Base-by-base conservation (phyloP, 108 stramenopile species). In the Mediolabrus comicus region DNA sequence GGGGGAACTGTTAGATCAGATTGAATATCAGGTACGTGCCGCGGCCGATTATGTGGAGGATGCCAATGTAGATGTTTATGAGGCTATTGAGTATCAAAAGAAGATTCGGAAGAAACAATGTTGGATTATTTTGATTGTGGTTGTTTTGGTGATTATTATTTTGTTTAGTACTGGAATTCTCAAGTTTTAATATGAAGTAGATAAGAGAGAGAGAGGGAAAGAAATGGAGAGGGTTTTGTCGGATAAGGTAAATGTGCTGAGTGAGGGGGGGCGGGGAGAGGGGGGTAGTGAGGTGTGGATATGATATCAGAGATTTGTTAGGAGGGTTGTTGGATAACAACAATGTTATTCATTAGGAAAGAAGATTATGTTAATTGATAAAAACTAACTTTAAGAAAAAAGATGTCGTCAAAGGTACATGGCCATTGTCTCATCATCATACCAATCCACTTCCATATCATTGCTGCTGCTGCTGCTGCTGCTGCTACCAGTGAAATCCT, bases 1-100 rank as follows among this genome's bases (percentile, higher is more conserved):
- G 74, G 99, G 99, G 38, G 99, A 99, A 72, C 66, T 98, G 68
- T 73, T 99, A 36, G 98, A 99, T 75, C 97, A 98, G 68, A 99
- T 99, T 75, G 97, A 98, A 69, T 92, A 83, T 74, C 96, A 98
- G 84, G 98, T 99, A 28, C 89, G 91, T 49, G 66, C 79, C 4
- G 98, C 99, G 0, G 87, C 77, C 31, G 98, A 99, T 62, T 95
- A 98, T 81, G 89, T 99, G 1, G 95, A 97, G 69, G 91, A 97
- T 55, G 99, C 88, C 5, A 99, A 98, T 77, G 82, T 84, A 24
- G 85, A 98, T 60, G 81, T 97, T 4, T 68, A 95, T 60, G 64
- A 89, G 54, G 96, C 99, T 6, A 97, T 98, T 63, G 86, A 92
- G 77, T 85, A 89, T 72, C 94, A 94, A 68, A 90, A 87, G 68